These are phyloP conservation scores for Rhazya stricta DNA, from an alignment of 257 asterid genomes.

Conservation along the genomic window DNA sequence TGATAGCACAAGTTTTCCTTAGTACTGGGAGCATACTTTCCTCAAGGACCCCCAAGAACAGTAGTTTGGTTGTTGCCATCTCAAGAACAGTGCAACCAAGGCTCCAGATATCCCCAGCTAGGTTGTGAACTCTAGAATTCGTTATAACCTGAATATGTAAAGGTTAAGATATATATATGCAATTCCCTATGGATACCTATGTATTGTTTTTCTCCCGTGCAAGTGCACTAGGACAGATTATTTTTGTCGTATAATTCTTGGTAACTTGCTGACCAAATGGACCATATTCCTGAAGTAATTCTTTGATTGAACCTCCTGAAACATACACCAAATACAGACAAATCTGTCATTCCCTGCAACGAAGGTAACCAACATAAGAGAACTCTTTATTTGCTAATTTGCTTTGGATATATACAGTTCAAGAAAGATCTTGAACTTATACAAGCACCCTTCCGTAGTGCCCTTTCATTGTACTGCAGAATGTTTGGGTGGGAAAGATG, in stretches of 20 bases:
- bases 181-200: conserved; percentile 33
- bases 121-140: conserved; percentile 40
- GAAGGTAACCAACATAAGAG: not conserved
- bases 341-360: conserved; percentile 46
- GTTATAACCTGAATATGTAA: conserved; percentile 35
- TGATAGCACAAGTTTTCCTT: too few relatives aligned
- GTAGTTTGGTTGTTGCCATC: conserved; percentile 73
- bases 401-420: not conserved
- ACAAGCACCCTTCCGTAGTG: conserved; percentile 64
- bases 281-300: conserved; percentile 62
- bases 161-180: not conserved
- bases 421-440: conserved; percentile 2
- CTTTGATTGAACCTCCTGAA: conserved; percentile 66
- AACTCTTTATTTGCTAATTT: not conserved
- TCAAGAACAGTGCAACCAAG: conserved; percentile 68
- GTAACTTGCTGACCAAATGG: conserved; percentile 61
- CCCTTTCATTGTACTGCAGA: conserved; percentile 61
- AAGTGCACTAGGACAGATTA: conserved; percentile 54
- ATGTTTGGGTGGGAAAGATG: conserved; percentile 62
- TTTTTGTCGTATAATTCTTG: conserved; percentile 52
- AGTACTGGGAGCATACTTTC: too few relatives aligned
- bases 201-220: conserved; percentile 57
- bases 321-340: conserved; percentile 64
- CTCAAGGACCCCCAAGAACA: too few relatives aligned
- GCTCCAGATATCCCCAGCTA: conserved; percentile 80